Base-by-base conservation (phyloP, 1,284 basidiomycete genomes). In the Boletus semigastroideus region DNA sequence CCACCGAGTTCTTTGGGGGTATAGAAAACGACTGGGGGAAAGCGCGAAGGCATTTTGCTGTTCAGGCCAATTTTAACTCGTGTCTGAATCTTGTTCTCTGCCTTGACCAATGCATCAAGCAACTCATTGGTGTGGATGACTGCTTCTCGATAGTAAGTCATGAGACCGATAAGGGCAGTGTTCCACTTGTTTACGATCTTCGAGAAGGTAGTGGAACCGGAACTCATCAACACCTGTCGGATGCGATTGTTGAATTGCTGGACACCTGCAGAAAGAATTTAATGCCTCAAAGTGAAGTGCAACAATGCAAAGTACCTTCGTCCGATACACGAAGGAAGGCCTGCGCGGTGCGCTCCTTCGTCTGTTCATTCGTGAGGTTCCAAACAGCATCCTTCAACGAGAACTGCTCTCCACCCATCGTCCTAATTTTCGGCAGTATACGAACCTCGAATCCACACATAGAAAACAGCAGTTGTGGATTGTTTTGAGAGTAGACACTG, bases 181-280 rank as follows among this genome's bases (percentile, higher is more conserved):
- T 98, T 98, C 94, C 94, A 98, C 76, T 98, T 98, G 79, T 99
- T 99, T 67, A 98, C 91, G 64, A 99, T 98, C 81, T 99, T 99
- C 56, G 92, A 94, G 82, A 99, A 99, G 0, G 97, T 98, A 1
- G 96, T 96, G 0, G 94, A 96, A 54, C 97, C 97, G 2, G 97
- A 98, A 62, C 94, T 94, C 97, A 99, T 99, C 57, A 99, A 75
- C 17, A 99, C 91, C 72, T 98, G 96, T 50, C 96, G 83, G 59
- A 98, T 96, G 46, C 94, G 83, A 72, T 98, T 98, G 74, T 95
- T 94, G 79, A 98, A 97, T 65, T 92, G 87, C 64, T 96, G 91
- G 44, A 99, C 92, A 60, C 91, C 90, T 84, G 60, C 38, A 5
- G n/a, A 53, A 58, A 58, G 39, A 57, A 3, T 57, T 56, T 59